Base-by-base conservation (phyloP, 1,139 yeast species). In the Blastobotrys petasosporus region DNA sequence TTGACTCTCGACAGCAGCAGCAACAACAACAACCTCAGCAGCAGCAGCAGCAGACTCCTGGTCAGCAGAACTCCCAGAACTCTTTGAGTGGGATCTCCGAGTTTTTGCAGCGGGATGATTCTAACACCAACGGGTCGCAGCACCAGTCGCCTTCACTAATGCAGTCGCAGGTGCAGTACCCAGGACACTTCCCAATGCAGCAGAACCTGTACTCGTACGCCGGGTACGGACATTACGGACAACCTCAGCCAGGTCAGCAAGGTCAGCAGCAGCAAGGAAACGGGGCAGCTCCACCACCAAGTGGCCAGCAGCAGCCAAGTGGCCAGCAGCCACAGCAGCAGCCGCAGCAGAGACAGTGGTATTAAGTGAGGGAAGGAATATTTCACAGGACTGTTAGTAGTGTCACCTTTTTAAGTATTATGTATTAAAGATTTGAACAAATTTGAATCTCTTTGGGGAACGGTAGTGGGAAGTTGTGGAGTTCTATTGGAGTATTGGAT, bases 81-180 rank as follows among this genome's bases (percentile, higher is more conserved):
- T 48, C 51, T 32, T 47, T 62, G 46, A 56, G 58, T 32, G 65
- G 65, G 16, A 62, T 62, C 44, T 56, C 63, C 12, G 67, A 62
- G 45, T 64, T 62, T 48, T 49, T 63, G 55, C 66, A 62, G 50
- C 54, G 63, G 12, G 63, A 59, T n/a, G 66, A 62, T 37, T 4
- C 25, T 4, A 20, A 4, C 25, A 7, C 25, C 7, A 46, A 51
- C 30, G 40, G 52, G 33, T 53, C 58, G 50, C 53, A 46, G 47
- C 53, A 37, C 48, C 46, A 40, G 48, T 45, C 10, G 48, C 51
- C 38, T 42, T 50, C 38, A 46, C 48, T 17, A 32, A 37, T 16
- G 39, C 52, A 47, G 42, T 57, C 53, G 29, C 62, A 48, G 45
- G 57, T 50, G 39, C 52, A 50, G 39, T 54, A 37, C 5, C 42